Evolutionary conservation across 768 basidiomycete genomes (phyloP).

Genomic region (Thelephora aurantiotincta): DNA sequence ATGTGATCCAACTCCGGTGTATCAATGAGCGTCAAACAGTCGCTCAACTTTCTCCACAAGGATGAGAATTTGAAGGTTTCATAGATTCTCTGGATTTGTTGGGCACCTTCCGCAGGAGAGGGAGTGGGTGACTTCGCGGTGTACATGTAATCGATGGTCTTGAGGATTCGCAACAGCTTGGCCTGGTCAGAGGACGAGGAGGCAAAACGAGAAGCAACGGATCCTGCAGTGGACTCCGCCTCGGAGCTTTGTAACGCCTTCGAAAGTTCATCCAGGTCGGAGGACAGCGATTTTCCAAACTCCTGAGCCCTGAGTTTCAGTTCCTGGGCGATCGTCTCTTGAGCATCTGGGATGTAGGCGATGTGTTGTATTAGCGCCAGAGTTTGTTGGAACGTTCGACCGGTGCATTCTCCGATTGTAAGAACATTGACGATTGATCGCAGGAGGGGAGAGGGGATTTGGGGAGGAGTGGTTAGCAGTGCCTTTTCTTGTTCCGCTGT

Average conservation of each 20-base stretch:
- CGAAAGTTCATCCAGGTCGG: constrained; percentile 68
- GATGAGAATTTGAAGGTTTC: constrained; percentile 82
- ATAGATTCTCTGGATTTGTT: constrained; percentile 81
- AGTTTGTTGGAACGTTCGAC: constrained; percentile 90
- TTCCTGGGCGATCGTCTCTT: constrained; percentile 83
- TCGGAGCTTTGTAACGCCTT: constrained; percentile 41
- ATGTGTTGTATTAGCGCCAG: constrained; percentile 86
- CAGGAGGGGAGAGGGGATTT: constrained; percentile 73
- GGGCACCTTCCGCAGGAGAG: constrained; percentile 36
- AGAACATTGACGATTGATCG: constrained; percentile 92
- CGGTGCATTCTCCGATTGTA: constrained; percentile 94
- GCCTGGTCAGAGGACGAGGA: constrained; percentile 90
- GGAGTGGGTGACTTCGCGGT: constrained; percentile 34
- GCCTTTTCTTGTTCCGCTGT: constrained; percentile 23
- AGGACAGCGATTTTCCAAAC: constrained; percentile 60
- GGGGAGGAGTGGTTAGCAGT: constrained; percentile 63
- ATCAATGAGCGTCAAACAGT: constrained; percentile 75
- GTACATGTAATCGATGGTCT: constrained; percentile 97
- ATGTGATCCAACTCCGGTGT: constrained; percentile 74
- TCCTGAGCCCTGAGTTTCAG: constrained; percentile 77
- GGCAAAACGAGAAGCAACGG: constrained; percentile 81
- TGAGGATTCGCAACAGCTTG: constrained; percentile 88
- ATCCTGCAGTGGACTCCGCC: constrained; percentile 42
- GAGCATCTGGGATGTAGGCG: constrained; percentile 76
- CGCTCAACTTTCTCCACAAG: constrained; percentile 83